Conservation (phyloP, 805 yeast species). For the Pichia insulana region DNA sequence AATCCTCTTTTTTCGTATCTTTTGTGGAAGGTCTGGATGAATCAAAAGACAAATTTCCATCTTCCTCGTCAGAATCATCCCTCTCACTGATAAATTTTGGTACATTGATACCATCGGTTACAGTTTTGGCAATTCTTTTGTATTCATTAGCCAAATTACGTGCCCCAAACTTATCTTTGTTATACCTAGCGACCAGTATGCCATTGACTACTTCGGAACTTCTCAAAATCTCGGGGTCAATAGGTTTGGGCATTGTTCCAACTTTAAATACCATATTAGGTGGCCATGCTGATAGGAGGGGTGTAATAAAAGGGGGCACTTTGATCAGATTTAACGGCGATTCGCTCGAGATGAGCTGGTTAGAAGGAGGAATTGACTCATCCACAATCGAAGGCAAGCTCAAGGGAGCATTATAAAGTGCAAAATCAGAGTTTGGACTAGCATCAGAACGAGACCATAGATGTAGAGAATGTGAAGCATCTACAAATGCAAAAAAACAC, state of each 20-base stretch:
- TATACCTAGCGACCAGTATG: constrained; percentile 41
- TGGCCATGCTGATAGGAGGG: constrained; percentile 76
- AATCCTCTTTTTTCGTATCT: not conserved
- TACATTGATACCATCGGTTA: constrained; percentile 18
- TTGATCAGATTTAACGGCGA: constrained; percentile 69
- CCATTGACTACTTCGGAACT: constrained; percentile 30
- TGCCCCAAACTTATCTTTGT: constrained; percentile 46
- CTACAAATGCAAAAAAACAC: constrained; percentile 64
- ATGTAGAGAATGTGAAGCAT: constrained; percentile 52
- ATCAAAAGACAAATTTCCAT: not conserved
- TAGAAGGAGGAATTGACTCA: constrained; percentile 26
- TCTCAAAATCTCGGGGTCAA: constrained; percentile 41
- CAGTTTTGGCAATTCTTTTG: constrained; percentile 28
- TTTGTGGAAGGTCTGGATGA: not conserved
- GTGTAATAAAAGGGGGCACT: constrained; percentile 76
- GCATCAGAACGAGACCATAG: constrained; percentile 52
- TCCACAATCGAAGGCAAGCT: constrained; percentile 41
- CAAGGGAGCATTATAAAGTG: constrained; percentile 36
- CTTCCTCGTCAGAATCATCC: constrained; percentile 25
- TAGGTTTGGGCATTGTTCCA: constrained; percentile 47
- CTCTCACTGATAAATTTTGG: constrained; percentile 60
- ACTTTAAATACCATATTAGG: constrained; percentile 48
- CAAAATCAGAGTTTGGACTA: constrained; percentile 31
- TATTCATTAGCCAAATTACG: constrained; percentile 42
- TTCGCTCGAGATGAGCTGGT: constrained; percentile 33